Conservation (phyloP, 2,329 filamentous ascomycete genomes). For the Colletotrichum sp. region DNA sequence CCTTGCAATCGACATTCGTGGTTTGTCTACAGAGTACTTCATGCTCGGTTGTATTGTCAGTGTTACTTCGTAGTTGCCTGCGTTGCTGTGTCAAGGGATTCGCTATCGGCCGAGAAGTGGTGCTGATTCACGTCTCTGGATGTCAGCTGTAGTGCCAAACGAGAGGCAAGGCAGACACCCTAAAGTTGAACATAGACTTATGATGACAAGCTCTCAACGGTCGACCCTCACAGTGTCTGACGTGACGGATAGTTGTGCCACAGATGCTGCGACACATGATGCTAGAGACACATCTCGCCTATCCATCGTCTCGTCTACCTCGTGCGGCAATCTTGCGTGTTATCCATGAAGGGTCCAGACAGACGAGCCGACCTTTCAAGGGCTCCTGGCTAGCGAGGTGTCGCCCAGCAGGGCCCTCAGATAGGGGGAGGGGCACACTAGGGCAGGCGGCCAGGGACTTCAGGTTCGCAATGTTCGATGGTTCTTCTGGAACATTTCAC, state of each 20-base stretch:
- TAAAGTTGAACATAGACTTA: not conserved
- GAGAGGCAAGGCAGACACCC: not conserved
- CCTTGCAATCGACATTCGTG: not conserved
- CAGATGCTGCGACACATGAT: not conserved
- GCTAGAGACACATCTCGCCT: slow-evolving; percentile 4
- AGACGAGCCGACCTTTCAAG: slow-evolving; percentile 5
- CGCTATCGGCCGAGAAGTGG: not conserved
- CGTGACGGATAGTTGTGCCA: not conserved
- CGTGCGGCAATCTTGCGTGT: slow-evolving; percentile 16
- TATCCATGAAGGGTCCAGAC: slow-evolving; percentile 17
- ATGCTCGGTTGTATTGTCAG: not conserved
- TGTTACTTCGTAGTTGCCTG: not conserved
- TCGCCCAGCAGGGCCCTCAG: slow-evolving; percentile 10
- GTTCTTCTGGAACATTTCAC: slow-evolving; percentile 16
- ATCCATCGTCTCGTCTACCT: slow-evolving; percentile 6
- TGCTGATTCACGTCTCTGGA: not conserved
- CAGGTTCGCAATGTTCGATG: slow-evolving; percentile 7
- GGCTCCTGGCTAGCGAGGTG: slow-evolving; percentile 15
- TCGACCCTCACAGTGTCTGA: not conserved
- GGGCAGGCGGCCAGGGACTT: not conserved
- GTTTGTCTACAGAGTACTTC: not conserved
- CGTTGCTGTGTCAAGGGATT: not conserved
- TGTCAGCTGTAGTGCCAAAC: not conserved
- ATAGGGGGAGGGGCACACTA: slow-evolving; percentile 21
- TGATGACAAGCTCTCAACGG: not conserved